phyloP scores from a whole-genome alignment of 2,329 filamentous ascomycete genomes.

The Lecanicillium sp. region DNA sequence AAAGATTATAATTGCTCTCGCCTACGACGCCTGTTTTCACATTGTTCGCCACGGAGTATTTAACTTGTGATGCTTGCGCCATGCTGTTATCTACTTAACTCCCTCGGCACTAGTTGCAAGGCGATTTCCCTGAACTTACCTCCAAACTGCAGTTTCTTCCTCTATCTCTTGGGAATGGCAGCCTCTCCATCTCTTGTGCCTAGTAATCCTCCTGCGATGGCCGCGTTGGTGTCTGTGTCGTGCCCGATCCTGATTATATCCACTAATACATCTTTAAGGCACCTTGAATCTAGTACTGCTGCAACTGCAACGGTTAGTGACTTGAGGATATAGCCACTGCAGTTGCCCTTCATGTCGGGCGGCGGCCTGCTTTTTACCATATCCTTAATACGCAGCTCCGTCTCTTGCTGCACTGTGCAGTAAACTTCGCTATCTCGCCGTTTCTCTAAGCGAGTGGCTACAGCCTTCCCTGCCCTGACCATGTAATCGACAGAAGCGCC shows the following conservation, averaged over 20 bases:
- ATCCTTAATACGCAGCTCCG: slow-evolving; percentile 14
- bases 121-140: slow-evolving; percentile 24
- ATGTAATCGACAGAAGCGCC: slow-evolving; percentile 17
- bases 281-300: slow-evolving; percentile 30
- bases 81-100: no score
- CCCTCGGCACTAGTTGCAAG: no score
- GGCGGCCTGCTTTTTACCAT: slow-evolving; percentile 24
- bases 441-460: slow-evolving; percentile 15
- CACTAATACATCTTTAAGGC: slow-evolving; percentile 34
- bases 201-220: slow-evolving; percentile 36
- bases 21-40: no score
- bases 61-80: no score
- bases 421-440: slow-evolving; percentile 9
- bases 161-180: slow-evolving; percentile 32
- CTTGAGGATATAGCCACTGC: slow-evolving; percentile 34
- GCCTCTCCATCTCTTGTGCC: slow-evolving; percentile 35
- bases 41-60: no score
- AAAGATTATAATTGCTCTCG: no score
- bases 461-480: slow-evolving; percentile 17
- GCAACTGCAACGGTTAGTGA: slow-evolving; percentile 32
- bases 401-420: slow-evolving; percentile 20
- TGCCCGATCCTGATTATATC: slow-evolving; percentile 36
- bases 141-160: slow-evolving; percentile 28
- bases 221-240: slow-evolving; percentile 41
- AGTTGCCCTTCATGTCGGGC: slow-evolving; percentile 19